Evolutionary conservation across 495 filamentous ascomycete species (phyloP).

Genomic region (Penicillium ochrochloron): DNA sequence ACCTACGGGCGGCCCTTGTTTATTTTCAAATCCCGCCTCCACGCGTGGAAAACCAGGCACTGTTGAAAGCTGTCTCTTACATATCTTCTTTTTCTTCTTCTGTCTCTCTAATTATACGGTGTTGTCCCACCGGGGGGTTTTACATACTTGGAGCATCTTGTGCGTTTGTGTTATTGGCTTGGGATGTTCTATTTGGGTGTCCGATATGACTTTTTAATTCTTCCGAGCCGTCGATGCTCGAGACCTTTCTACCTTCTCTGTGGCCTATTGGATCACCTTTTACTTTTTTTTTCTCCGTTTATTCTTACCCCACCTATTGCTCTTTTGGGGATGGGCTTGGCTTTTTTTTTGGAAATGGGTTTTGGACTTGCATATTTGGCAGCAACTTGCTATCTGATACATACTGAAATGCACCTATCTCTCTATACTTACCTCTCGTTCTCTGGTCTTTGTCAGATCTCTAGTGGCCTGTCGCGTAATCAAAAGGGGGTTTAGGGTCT

Average conservation of each 20-base stretch:
- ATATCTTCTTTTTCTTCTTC: conserved; percentile 11
- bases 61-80: conserved; percentile 16
- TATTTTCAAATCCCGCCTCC: conserved; percentile 17
- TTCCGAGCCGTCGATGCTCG: conserved; percentile 21
- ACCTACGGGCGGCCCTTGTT: conserved; percentile 15
- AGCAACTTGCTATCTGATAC: conserved; percentile 31
- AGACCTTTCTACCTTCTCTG: conserved; percentile 16
- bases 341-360: conserved; percentile 19
- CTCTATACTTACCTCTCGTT: conserved; percentile 16
- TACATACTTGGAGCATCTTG: conserved; percentile 38
- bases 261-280: conserved; percentile 2
- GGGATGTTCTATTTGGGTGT: conserved; percentile 32
- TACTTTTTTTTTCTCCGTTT: conserved; percentile 11
- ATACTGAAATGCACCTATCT: conserved; percentile 28
- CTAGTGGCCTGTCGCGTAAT: neutral
- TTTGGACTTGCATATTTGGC: conserved; percentile 35
- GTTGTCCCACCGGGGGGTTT: conserved; percentile 28
- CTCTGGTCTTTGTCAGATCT: conserved; percentile 13
- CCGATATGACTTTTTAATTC: conserved; percentile 35
- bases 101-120: conserved; percentile 27
- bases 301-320: conserved; percentile 10
- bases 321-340: conserved; percentile 17
- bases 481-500: conserved; percentile 10
- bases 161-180: conserved; percentile 38
- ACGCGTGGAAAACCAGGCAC: conserved; percentile 24